Evolutionary conservation across 75 land plant genomes (phyloP).

Genomic region (Cupressus sempervirens): DNA sequence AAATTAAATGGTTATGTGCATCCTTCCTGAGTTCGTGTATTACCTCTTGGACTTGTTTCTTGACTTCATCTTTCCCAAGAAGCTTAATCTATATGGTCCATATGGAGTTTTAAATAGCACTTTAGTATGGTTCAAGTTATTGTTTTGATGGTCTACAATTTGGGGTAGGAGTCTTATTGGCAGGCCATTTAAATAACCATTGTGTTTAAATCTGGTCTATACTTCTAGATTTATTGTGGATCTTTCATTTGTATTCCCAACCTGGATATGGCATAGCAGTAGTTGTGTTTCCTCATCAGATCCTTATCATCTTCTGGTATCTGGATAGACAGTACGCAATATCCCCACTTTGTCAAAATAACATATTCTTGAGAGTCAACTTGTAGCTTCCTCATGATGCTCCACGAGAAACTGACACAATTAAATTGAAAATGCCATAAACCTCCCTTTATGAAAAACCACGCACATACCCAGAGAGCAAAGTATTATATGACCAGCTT

Average conservation of each 20-base stretch:
- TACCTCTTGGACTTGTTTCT: not conserved
- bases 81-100: not conserved
- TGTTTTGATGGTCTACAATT: not conserved
- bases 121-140: not conserved
- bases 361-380: no score
- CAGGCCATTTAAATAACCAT: not conserved
- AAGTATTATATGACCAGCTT: no score
- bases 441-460: no score
- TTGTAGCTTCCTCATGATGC: no score
- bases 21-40: not conserved
- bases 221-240: not conserved
- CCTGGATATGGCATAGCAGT: not conserved
- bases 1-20: not conserved
- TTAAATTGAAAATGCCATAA: no score
- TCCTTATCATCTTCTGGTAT: not conserved
- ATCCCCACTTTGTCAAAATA: no score
- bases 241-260: not conserved
- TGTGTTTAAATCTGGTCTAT: not conserved
- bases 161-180: not conserved
- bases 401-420: no score
- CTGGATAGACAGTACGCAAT: no score
- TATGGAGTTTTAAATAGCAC: not conserved
- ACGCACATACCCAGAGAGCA: no score
- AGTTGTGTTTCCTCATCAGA: not conserved
- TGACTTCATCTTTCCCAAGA: not conserved